Conservation (phyloP, 441 rosid genomes). For the Viola pubescens region DNA sequence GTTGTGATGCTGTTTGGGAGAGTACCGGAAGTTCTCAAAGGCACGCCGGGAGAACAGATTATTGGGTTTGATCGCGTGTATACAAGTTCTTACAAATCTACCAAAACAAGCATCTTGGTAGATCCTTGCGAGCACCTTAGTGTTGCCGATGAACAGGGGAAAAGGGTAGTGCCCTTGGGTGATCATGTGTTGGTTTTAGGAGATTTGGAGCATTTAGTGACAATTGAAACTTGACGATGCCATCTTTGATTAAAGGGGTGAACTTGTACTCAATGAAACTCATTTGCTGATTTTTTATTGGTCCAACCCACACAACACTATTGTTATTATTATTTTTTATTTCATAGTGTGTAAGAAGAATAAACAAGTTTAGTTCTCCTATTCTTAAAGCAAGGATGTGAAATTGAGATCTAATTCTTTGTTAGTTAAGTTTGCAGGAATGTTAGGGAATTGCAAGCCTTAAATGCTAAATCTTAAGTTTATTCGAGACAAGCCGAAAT, state of each 20-base stretch:
- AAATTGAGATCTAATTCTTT: no score
- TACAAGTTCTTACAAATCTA: slow-evolving; percentile 27
- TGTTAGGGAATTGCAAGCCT: no score
- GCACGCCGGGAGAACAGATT: slow-evolving; percentile 59
- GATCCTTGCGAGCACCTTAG: slow-evolving; percentile 72
- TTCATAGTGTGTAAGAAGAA: no score
- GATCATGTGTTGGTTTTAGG: slow-evolving; percentile 48
- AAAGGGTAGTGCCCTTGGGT: slow-evolving; percentile 51
- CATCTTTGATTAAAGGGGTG: not conserved
- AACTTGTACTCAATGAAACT: no score
- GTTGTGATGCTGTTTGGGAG: slow-evolving; percentile 56
- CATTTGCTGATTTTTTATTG: no score
- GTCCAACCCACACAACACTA: no score
- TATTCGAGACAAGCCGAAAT: no score
- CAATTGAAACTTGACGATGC: slow-evolving; percentile 29
- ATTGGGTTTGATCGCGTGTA: slow-evolving; percentile 69
- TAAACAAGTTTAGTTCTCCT: no score
- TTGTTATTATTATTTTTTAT: no score
- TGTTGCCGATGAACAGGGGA: slow-evolving; percentile 49
- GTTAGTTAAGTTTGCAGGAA: no score
- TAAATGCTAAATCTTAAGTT: no score
- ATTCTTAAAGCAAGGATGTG: no score
- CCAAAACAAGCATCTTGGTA: slow-evolving; percentile 44
- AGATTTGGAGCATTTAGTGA: slow-evolving; percentile 43
- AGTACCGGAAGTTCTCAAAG: slow-evolving; percentile 35